Conservation (phyloP, 1,284 basidiomycete species). For the Retiboletus flavoniger region DNA sequence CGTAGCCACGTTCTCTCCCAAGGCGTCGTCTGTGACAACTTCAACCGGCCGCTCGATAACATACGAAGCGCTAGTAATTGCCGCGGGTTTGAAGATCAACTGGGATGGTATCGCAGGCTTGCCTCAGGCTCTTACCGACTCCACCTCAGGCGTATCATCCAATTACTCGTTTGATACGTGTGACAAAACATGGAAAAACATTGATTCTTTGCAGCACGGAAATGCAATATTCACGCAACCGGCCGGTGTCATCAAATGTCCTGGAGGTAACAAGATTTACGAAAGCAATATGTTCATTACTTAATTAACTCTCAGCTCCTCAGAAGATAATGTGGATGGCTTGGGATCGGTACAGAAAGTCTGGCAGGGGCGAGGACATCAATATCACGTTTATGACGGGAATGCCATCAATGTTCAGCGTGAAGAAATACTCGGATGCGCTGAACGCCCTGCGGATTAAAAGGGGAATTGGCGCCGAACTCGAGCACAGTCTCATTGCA, state of each 20-base stretch:
- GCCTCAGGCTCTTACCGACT: constrained; percentile 72
- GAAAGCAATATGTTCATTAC: not conserved
- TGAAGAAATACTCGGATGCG: constrained; percentile 88
- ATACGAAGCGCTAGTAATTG: constrained; percentile 90
- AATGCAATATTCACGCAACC: constrained; percentile 96
- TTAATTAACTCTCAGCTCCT: constrained; percentile 54
- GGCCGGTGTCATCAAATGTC: constrained; percentile 92
- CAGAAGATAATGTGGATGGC: constrained; percentile 98
- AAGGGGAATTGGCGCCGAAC: constrained; percentile 78
- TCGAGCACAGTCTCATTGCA: constrained; percentile 82
- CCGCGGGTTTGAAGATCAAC: constrained; percentile 86
- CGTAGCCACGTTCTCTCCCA: constrained; percentile 76
- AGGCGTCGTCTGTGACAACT: constrained; percentile 71
- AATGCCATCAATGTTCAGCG: constrained; percentile 90
- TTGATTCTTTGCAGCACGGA: constrained; percentile 73
- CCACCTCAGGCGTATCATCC: constrained; percentile 82
- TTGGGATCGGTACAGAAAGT: constrained; percentile 70
- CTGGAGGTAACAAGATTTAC: constrained; percentile 63
- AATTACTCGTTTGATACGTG: constrained; percentile 90
- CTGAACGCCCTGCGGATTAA: constrained; percentile 76
- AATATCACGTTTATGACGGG: constrained; percentile 89
- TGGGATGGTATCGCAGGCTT: constrained; percentile 81
- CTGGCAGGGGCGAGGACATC: constrained; percentile 57
- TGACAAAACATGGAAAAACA: constrained; percentile 84
- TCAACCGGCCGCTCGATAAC: constrained; percentile 68